These are phyloP conservation scores for Tylopilus rubrobrunneus DNA, from an alignment of 768 basidiomycete genomes.

Conservation along the genomic window DNA sequence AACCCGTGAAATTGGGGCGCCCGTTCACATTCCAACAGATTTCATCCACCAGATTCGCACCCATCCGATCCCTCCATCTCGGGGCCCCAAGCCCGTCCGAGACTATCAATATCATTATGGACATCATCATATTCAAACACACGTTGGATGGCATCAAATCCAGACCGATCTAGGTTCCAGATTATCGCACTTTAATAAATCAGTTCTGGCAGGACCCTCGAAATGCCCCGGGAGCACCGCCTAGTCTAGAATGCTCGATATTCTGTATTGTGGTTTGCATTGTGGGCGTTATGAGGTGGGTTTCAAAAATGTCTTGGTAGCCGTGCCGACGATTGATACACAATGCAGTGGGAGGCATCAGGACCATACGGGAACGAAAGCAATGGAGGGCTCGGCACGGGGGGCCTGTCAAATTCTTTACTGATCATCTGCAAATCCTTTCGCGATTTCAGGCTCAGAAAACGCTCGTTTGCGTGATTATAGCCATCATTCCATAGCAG, in stretches of 20 bases:
- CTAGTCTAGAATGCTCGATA: slow-evolving; percentile 8
- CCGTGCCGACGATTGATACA: background rate
- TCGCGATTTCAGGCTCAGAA: background rate
- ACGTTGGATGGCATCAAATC: background rate
- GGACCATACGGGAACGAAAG: no score
- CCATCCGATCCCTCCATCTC: background rate
- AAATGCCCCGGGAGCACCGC: background rate
- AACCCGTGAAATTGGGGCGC: background rate
- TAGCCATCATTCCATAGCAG: background rate
- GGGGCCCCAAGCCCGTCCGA: background rate
- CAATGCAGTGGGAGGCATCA: no score
- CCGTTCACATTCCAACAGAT: background rate
- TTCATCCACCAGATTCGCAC: background rate
- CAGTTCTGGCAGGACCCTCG: background rate
- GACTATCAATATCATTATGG: background rate
- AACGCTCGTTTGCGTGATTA: background rate
- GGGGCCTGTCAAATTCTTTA: background rate
- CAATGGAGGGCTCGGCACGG: no score
- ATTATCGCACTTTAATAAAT: background rate
- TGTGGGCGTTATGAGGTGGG: background rate
- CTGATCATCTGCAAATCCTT: background rate
- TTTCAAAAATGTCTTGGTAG: background rate
- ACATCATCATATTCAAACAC: no score
- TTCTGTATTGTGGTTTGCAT: background rate
- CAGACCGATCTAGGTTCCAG: background rate